phyloP scores from a whole-genome alignment of 768 basidiomycete genomes.

The Psilocybe cubensis region DNA sequence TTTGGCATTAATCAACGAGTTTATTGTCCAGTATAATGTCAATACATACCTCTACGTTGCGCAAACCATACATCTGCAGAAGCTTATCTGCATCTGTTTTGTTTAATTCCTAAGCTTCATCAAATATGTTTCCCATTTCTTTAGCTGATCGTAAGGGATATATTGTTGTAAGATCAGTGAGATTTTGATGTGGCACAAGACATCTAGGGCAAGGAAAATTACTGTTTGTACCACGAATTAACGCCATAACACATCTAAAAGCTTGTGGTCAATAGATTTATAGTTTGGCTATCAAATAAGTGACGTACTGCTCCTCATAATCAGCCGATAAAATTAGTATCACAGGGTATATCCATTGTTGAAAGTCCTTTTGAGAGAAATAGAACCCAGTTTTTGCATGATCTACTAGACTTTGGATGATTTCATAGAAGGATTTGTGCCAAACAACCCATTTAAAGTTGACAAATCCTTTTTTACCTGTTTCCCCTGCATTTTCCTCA shows the following conservation, averaged over 20 bases:
- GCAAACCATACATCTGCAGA: conserved; percentile 10
- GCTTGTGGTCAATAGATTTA: background rate
- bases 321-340: conserved; percentile 43
- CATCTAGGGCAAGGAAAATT: conserved; percentile 39
- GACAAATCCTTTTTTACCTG: conserved; percentile 31
- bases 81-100: conserved; percentile 3
- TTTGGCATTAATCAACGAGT: background rate
- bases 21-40: too few relatives aligned
- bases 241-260: conserved; percentile 36
- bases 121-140: conserved; percentile 2
- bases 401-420: conserved; percentile 29
- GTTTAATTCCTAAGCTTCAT: background rate
- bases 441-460: conserved; percentile 40
- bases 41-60: conserved; percentile 16
- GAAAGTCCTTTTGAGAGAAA: conserved; percentile 14
- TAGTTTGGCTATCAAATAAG: background rate
- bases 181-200: conserved; percentile 26
- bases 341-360: conserved; percentile 37
- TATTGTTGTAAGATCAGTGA: background rate
- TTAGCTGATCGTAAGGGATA: conserved; percentile 3
- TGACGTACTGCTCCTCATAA: conserved; percentile 49
- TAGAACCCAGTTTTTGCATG: conserved; percentile 12
- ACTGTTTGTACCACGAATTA: conserved; percentile 29
- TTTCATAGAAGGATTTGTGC: conserved; percentile 36
- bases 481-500: conserved; percentile 30